These are phyloP conservation scores for Juncus inflexus DNA, from an alignment of 176 grass and related monocot species.

Conservation along the genomic window DNA sequence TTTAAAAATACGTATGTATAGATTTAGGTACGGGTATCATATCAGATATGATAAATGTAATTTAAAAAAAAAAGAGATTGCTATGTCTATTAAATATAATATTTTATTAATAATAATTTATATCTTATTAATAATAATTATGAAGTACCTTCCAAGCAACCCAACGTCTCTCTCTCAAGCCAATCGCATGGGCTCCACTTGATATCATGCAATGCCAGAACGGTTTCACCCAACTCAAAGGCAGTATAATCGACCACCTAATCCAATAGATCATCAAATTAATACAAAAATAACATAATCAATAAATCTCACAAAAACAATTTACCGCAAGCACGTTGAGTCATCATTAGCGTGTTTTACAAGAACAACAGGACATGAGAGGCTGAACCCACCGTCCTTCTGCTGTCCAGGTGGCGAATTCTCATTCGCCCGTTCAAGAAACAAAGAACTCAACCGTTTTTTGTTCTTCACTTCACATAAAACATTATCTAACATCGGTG, in stretches of 20 bases:
- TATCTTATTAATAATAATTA: conserved; percentile 21
- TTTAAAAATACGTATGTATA: background rate
- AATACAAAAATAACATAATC: conserved; percentile 19
- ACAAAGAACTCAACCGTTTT: conserved; percentile 51
- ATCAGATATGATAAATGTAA: background rate
- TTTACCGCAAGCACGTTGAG: conserved; percentile 29
- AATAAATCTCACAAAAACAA: conserved; percentile 2
- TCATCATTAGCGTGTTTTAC: conserved; percentile 55
- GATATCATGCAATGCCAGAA: conserved; percentile 80
- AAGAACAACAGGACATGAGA: conserved; percentile 59
- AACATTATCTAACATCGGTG: conserved; percentile 55
- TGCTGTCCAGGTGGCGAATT: conserved; percentile 30
- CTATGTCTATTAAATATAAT: background rate
- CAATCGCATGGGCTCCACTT: conserved; percentile 54
- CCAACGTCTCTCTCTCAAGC: conserved; percentile 82
- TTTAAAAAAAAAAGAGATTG: background rate
- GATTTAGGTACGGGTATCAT: conserved; percentile 19
- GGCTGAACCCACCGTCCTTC: conserved; percentile 37
- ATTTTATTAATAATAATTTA: conserved; percentile 1
- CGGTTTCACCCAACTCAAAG: conserved; percentile 71
- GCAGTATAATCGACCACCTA: conserved; percentile 88
- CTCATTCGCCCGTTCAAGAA: conserved; percentile 45
- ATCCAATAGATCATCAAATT: conserved; percentile 23
- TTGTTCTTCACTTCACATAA: conserved; percentile 60
- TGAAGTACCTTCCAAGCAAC: conserved; percentile 68